phyloP scores from a whole-genome alignment of 139 green algal species.

The Chlorella sp. region DNA sequence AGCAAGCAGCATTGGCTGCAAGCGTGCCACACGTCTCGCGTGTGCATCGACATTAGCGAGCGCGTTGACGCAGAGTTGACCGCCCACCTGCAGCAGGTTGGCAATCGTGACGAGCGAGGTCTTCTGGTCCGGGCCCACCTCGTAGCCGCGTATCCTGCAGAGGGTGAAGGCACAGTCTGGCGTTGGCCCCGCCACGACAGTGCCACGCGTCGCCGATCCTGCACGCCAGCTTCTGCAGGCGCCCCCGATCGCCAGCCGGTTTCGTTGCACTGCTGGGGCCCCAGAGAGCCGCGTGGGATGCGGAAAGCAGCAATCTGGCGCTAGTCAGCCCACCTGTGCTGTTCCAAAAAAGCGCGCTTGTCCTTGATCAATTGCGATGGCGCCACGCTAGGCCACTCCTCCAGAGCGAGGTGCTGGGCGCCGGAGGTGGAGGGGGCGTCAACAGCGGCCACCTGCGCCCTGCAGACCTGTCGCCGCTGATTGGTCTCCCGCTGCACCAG shows the following conservation, averaged over 20 bases:
- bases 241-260: background rate
- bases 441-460: too few relatives aligned
- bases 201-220: background rate
- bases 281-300: background rate
- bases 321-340: conserved; percentile 18
- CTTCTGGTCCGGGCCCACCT: conserved; percentile 76
- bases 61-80: too few relatives aligned
- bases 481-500: too few relatives aligned
- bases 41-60: too few relatives aligned
- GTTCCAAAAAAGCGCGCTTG: conserved; percentile 33
- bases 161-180: too few relatives aligned
- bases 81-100: conserved; percentile 81
- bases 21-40: too few relatives aligned
- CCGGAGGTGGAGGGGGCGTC: too few relatives aligned
- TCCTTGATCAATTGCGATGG: conserved; percentile 20
- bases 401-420: too few relatives aligned
- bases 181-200: too few relatives aligned
- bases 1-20: too few relatives aligned
- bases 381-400: too few relatives aligned
- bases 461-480: too few relatives aligned
- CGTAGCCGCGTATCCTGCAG: conserved; percentile 71
- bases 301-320: background rate
- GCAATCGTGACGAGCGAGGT: conserved; percentile 80
- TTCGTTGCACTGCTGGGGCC: background rate
- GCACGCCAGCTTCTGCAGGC: background rate